Percentiles rank a stretch among this genome's conserved stretches.
These are phyloP conservation scores for Macrotyloma uniflorum DNA, from an alignment of 306 rosid genomes.

Conservation along the genomic window DNA sequence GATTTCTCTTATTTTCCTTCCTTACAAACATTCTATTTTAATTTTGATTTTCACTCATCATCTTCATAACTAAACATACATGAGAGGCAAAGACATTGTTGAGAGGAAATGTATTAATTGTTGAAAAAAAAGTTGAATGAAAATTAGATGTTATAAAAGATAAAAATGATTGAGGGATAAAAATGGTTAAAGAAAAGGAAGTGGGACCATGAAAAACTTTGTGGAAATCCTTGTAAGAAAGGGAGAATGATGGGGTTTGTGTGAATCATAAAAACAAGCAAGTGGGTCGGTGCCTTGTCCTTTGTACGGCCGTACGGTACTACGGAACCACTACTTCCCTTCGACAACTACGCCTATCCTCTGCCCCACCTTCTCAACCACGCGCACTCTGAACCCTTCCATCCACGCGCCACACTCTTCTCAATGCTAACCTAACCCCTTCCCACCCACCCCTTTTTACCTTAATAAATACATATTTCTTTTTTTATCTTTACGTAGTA, in stretches of 20 bases:
- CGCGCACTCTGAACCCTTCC: background rate
- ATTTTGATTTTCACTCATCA: no score
- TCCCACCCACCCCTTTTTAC: background rate
- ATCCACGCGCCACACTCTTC: constrained; percentile 7
- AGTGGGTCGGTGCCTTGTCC: constrained; percentile 51
- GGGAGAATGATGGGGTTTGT: constrained; percentile 21
- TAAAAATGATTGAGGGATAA: background rate
- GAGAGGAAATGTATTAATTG: no score
- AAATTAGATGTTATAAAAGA: background rate
- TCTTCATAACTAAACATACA: no score
- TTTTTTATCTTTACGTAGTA: no score
- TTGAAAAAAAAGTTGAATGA: no score
- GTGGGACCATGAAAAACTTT: background rate
- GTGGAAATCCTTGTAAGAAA: constrained; percentile 47
- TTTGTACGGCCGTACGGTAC: constrained; percentile 51
- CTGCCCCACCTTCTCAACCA: background rate
- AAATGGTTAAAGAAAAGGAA: background rate
- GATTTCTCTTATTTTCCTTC: no score
- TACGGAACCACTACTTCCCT: constrained; percentile 17
- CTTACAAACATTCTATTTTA: no score
- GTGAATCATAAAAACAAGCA: constrained; percentile 38
- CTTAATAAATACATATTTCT: background rate
- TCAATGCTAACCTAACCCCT: background rate
- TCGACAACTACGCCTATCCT: constrained; percentile 20
- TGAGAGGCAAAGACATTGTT: no score